phyloP scores from a whole-genome alignment of 2,329 filamentous ascomycete genomes.

The Simplicillium aogashimaense region DNA sequence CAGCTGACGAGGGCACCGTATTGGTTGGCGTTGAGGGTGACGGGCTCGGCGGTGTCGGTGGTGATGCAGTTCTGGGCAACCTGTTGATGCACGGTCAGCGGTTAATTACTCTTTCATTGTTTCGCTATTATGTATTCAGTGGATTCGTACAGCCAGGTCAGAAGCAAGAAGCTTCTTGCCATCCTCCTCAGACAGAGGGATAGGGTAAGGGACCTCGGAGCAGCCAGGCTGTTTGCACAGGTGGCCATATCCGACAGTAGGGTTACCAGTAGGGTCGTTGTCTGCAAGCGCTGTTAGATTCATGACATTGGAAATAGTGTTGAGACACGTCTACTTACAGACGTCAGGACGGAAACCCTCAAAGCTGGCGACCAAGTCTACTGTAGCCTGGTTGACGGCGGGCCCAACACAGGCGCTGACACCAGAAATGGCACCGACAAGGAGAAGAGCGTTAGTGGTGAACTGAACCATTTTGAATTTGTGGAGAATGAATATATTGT shows the following conservation, averaged over 20 bases:
- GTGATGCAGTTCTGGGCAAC: conserved; percentile 3
- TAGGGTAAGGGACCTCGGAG: conserved; percentile 31
- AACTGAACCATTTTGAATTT: too few relatives aligned
- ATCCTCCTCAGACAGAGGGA: conserved; percentile 30
- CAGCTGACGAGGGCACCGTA: conserved; percentile 36
- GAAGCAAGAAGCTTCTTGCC: conserved; percentile 27
- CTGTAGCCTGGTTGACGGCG: conserved; percentile 3
- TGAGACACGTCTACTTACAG: conserved; percentile 1
- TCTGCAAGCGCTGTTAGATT: conserved; percentile 7
- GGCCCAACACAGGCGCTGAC: conserved; percentile 10
- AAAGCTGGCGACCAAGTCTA: conserved; percentile 4
- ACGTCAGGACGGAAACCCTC: conserved; percentile 2
- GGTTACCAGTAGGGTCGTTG: conserved; percentile 32
- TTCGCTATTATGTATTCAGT: too few relatives aligned
- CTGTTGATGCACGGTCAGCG: not conserved
- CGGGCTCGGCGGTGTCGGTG: conserved; percentile 9
- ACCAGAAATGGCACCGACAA: not conserved
- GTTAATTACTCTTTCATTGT: too few relatives aligned
- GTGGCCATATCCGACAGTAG: conserved; percentile 42
- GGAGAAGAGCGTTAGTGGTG: not conserved
- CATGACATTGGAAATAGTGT: not conserved
- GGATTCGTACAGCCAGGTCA: conserved; percentile 19
- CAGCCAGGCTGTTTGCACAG: conserved; percentile 30
- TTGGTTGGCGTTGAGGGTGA: conserved; percentile 33
- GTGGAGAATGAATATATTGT: too few relatives aligned